Conservation (phyloP, 768 basidiomycete species). For the Postia placenta region DNA sequence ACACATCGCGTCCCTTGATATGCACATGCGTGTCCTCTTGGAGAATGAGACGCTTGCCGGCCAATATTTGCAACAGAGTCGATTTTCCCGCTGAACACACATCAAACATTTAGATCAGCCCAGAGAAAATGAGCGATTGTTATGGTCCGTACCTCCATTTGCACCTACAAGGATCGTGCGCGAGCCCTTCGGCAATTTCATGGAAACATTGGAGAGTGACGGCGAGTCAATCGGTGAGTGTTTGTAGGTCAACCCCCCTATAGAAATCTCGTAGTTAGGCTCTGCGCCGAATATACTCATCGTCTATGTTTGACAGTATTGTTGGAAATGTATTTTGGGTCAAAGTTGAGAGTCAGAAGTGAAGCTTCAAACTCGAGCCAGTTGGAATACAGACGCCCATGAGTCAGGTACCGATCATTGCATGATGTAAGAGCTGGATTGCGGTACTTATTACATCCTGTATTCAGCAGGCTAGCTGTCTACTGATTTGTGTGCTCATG, state of each 20-base stretch:
- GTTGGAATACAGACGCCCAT: too few species aligned
- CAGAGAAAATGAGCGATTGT: background rate
- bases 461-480: too few species aligned
- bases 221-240: constrained; percentile 39
- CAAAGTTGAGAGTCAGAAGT: too few species aligned
- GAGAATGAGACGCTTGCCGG: constrained; percentile 80
- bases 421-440: too few species aligned
- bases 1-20: constrained; percentile 82
- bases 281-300: too few species aligned
- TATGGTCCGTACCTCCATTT: constrained; percentile 70
- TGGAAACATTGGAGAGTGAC: constrained; percentile 58
- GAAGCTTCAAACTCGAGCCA: too few species aligned
- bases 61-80: constrained; percentile 90
- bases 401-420: too few species aligned
- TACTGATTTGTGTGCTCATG: too few species aligned
- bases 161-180: constrained; percentile 87
- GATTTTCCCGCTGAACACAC: constrained; percentile 75
- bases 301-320: too few species aligned
- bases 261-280: constrained; percentile 34
- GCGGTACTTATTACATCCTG: too few species aligned
- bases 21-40: constrained; percentile 46
- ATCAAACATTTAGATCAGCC: too few species aligned
- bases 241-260: constrained; percentile 48
- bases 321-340: too few species aligned
- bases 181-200: constrained; percentile 67